Conservation (phyloP, 169 alveolate species). For the Perkinsus chesapeaki region DNA sequence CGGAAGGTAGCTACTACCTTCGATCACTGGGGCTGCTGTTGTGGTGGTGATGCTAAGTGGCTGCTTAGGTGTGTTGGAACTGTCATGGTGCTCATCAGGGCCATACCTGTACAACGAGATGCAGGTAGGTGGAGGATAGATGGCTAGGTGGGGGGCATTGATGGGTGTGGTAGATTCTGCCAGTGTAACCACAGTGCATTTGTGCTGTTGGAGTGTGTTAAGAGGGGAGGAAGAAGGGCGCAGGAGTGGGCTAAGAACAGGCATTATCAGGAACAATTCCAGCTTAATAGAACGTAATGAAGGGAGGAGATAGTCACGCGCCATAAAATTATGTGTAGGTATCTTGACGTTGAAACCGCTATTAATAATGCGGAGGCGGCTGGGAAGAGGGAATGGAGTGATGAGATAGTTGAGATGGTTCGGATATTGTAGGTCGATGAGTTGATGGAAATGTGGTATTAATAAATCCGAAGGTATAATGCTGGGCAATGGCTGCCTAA, state of each 20-base stretch:
- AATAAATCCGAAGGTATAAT: background rate
- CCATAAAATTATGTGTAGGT: background rate
- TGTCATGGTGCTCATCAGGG: background rate
- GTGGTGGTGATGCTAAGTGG: background rate
- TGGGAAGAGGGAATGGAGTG: background rate
- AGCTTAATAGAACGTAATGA: background rate
- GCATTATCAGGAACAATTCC: background rate
- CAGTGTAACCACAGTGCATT: background rate
- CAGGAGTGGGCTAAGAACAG: background rate
- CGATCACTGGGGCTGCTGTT: background rate
- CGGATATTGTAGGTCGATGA: background rate
- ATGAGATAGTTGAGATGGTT: background rate
- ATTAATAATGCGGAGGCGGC: background rate
- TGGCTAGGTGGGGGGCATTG: background rate
- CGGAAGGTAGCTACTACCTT: background rate
- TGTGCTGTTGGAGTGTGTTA: background rate
- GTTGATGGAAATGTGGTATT: background rate
- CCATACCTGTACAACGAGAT: background rate
- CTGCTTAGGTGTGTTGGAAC: background rate
- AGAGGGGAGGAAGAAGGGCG: background rate
- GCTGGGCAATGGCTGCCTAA: background rate
- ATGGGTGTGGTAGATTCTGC: background rate
- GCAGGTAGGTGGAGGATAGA: background rate
- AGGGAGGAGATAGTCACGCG: background rate
- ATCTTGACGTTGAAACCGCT: background rate